Evolutionary conservation across 208 protist species (phyloP).

Genomic region (Blastocrithidia nonstop): DNA sequence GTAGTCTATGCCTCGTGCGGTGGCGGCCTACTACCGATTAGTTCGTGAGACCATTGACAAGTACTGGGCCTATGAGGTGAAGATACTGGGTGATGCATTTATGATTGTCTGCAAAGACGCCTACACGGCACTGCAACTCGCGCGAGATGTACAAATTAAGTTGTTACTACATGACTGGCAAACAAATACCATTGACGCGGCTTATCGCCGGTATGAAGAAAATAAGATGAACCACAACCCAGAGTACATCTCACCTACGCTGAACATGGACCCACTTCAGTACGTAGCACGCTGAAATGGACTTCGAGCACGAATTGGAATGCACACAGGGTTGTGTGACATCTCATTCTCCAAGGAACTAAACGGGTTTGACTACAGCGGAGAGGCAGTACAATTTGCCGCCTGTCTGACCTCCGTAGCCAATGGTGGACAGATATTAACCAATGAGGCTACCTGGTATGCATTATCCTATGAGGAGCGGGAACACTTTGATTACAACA

Average conservation of each 20-base stretch:
- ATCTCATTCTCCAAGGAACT: conserved; percentile 38
- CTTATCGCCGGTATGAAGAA: conserved; percentile 33
- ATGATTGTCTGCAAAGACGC: conserved; percentile 58
- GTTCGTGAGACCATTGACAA: conserved; percentile 39
- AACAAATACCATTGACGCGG: conserved; percentile 16
- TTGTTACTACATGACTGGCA: conserved; percentile 41
- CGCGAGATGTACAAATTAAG: conserved; percentile 25
- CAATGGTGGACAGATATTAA: no score
- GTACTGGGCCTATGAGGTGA: conserved; percentile 72
- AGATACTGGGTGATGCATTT: conserved; percentile 76
- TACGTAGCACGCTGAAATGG: conserved; percentile 21
- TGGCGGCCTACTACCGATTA: conserved; percentile 40
- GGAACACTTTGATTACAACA: no score
- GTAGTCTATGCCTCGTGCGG: conserved; percentile 19
- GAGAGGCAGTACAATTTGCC: no score
- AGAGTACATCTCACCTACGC: conserved; percentile 10
- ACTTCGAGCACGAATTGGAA: conserved; percentile 32
- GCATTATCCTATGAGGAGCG: no score
- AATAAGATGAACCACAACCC: conserved; percentile 6
- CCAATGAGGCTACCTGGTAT: no score
- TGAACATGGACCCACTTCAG: conserved; percentile 13
- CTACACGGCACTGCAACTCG: conserved; percentile 18
- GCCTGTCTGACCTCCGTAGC: no score
- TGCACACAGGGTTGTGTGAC: conserved; percentile 54
- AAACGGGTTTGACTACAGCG: conserved; percentile 69